Base-by-base conservation (phyloP, 164 flowering plant genomes). In the Nymphaea colorata region DNA sequence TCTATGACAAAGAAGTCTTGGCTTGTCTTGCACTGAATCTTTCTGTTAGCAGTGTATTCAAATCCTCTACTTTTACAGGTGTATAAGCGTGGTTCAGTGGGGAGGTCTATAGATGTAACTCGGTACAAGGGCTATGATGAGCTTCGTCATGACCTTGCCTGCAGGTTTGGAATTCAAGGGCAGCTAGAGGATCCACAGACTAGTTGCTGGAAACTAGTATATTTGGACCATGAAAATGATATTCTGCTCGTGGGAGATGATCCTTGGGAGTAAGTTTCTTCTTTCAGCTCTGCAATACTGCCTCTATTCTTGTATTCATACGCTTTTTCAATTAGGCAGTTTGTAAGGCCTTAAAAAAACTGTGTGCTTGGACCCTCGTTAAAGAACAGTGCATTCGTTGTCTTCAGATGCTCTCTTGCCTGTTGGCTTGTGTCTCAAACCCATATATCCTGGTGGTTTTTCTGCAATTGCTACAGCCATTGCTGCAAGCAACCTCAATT, bases 111-210 rank as follows among this genome's bases (percentile, higher is more conserved):
- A 42, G 98, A 92, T 73, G 86, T 88, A 42, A 90, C 87, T 15
- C 88, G 89, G 42, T 92, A 88, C 73, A 84, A 73, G 76, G 91
- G 85, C 8, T 92, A 92, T 66, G 93, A 90, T 18, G 98, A 92
- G 67, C 96, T 92, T 44, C 81, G 87, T 76, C 81, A 77, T 67
- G 98, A 87, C 70, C 77, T 92, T 61, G 96, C 95, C 12, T 83
- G 91, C 63, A 92, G 85, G 96, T 92, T 92, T 80, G 93, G 96
- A 4, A 90, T 92, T 59, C 94, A 90, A 82, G 98, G 96, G 72
- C 91, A 84, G 73, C 80, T 92, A n/a, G 93, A 92, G 76, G 98
- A 92, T 74, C 88, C 87, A 55, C 94, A 82, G 57, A 75, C 88
- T 65, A 83, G 80, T 4, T 96, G 87, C 65, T 92, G 98, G 98